Percentiles rank a stretch among this genome's conserved stretches.
Evolutionary conservation across 2,329 filamentous ascomycete species (phyloP).

Genomic region (Monilinia polystroma): DNA sequence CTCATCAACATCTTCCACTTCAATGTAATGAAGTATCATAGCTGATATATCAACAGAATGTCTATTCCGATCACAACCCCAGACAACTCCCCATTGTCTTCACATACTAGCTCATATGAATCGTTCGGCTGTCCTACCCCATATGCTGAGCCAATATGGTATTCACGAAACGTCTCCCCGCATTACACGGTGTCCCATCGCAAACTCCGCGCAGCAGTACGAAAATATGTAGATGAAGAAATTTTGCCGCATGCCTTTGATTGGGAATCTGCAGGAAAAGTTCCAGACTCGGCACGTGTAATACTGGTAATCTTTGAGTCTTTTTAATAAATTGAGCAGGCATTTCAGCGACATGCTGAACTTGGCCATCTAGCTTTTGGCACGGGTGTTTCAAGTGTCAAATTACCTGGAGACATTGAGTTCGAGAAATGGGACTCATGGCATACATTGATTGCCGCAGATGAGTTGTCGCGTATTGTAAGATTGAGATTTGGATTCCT

Average conservation of each 20-base stretch:
- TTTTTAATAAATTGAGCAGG: constrained; percentile 27
- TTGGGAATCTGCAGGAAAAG: constrained; percentile 60
- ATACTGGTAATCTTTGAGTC: constrained; percentile 14
- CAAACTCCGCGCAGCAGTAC: constrained; percentile 54
- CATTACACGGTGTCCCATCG: constrained; percentile 65
- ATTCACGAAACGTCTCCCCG: constrained; percentile 43
- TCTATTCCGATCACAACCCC: background rate
- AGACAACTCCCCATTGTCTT: background rate
- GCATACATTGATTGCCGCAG: constrained; percentile 54
- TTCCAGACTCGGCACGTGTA: constrained; percentile 46
- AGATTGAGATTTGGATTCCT: constrained; percentile 1
- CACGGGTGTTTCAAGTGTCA: constrained; percentile 43
- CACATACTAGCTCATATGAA: too few relatives aligned
- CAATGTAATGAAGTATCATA: background rate
- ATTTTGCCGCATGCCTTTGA: constrained; percentile 59
- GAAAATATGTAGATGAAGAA: constrained; percentile 58
- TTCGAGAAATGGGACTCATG: constrained; percentile 54
- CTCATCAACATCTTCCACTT: background rate
- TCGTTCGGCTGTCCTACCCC: constrained; percentile 37
- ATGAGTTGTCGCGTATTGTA: constrained; percentile 54
- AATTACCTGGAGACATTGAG: constrained; percentile 48
- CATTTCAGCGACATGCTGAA: constrained; percentile 36
- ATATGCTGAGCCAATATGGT: constrained; percentile 41
- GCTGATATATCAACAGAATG: background rate
- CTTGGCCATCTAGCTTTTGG: constrained; percentile 40